Evolutionary conservation across 2,329 filamentous ascomycete genomes (phyloP).

Genomic region (Alternaria incomplexa): DNA sequence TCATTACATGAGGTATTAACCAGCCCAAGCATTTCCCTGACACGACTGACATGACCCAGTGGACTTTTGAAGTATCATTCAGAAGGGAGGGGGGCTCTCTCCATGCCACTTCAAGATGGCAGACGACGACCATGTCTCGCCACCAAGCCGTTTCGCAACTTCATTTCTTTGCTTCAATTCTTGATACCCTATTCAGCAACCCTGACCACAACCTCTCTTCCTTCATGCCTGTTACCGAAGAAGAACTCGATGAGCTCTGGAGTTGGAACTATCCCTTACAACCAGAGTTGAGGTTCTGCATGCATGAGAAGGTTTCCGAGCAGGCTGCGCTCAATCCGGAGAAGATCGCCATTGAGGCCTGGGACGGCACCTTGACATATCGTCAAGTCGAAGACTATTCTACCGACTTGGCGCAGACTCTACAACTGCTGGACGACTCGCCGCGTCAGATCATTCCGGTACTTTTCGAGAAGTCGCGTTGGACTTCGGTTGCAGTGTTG

Average conservation of each 20-base stretch:
- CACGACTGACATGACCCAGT: conserved; percentile 23
- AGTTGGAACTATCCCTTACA: conserved; percentile 56
- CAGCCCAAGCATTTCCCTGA: background rate
- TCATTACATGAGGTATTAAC: conserved; percentile 35
- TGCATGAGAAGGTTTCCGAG: conserved; percentile 56
- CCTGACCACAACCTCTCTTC: conserved; percentile 18
- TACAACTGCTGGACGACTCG: conserved; percentile 32
- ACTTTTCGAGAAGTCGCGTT: conserved; percentile 50
- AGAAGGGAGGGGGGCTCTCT: conserved; percentile 35
- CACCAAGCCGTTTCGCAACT: conserved; percentile 54
- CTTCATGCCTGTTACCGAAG: conserved; percentile 29
- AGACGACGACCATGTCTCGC: conserved; percentile 49
- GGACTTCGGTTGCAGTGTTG: conserved; percentile 48
- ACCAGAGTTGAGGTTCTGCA: conserved; percentile 52
- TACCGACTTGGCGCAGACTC: conserved; percentile 34
- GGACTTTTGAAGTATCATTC: conserved; percentile 37
- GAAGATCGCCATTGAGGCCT: conserved; percentile 48
- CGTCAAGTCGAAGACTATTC: conserved; percentile 44
- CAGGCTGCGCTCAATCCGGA: conserved; percentile 43
- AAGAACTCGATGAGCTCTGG: conserved; percentile 57
- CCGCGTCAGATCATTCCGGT: conserved; percentile 44
- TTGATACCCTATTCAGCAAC: conserved; percentile 45
- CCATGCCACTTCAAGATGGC: conserved; percentile 52
- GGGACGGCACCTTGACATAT: conserved; percentile 48
- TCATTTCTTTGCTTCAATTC: conserved; percentile 48